phyloP scores from a whole-genome alignment of 225 moss, liverwort and hornwort species.

The Neckera pumila region DNA sequence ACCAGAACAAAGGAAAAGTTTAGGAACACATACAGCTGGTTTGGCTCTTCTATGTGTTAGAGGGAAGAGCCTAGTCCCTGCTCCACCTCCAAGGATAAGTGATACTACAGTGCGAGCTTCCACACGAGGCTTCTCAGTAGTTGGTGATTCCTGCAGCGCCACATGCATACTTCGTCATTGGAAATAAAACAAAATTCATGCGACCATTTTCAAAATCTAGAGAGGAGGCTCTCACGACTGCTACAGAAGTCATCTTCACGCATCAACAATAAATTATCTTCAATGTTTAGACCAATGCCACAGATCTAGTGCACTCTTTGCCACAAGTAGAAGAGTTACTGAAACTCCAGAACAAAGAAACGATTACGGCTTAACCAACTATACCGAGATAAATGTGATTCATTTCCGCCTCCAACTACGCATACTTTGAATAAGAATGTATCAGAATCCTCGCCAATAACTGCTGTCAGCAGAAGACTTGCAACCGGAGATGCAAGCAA shows the following conservation, averaged over 20 bases:
- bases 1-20: neutral
- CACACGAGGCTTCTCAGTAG: constrained; percentile 18
- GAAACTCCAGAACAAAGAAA: neutral
- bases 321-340: neutral
- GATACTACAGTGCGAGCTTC: constrained; percentile 41
- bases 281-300: neutral
- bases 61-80: constrained; percentile 46
- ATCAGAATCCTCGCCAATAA: neutral
- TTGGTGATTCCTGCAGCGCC: constrained; percentile 18
- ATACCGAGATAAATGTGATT: neutral
- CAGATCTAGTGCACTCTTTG: neutral
- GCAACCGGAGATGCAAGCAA: neutral
- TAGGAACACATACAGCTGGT: constrained; percentile 25
- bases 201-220: neutral
- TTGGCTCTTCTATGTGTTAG: constrained; percentile 44
- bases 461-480: neutral
- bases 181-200: neutral
- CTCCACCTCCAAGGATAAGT: constrained; percentile 46
- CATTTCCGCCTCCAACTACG: neutral
- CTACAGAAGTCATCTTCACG: neutral
- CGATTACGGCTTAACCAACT: neutral
- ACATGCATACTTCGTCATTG: neutral
- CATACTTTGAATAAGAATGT: neutral
- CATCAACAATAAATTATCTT: neutral
- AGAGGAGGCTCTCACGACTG: neutral